These are phyloP conservation scores for Moricandia moricandioides DNA, from an alignment of 345 rosid genomes.

Conservation along the genomic window DNA sequence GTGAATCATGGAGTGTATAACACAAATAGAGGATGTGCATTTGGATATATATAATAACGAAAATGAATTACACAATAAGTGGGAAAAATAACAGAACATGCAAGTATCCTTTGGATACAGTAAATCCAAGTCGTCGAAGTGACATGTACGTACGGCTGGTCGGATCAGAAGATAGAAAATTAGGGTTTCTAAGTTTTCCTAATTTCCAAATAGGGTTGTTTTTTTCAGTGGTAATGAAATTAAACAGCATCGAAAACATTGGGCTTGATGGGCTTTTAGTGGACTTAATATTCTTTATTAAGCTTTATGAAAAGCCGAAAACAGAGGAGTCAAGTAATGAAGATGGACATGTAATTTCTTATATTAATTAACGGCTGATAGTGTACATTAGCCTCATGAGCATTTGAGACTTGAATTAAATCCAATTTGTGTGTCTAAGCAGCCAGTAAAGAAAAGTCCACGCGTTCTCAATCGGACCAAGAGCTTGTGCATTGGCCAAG, in stretches of 20 bases:
- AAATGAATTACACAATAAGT: neutral
- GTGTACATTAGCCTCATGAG: no score
- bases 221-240: neutral
- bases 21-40: neutral
- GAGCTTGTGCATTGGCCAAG: no score
- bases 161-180: neutral
- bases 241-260: neutral
- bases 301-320: neutral
- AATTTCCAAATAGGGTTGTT: neutral
- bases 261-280: neutral
- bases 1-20: neutral
- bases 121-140: neutral
- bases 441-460: no score
- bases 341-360: no score
- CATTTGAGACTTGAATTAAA: no score
- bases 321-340: neutral
- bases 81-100: neutral
- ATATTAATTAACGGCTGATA: no score
- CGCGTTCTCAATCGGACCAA: no score
- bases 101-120: neutral
- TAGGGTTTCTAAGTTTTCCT: neutral
- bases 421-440: no score
- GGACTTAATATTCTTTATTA: neutral
- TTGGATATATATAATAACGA: neutral
- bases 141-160: neutral